Percentiles rank a stretch among this genome's conserved stretches.
These are phyloP conservation scores for Penicillium verrucosum DNA, from an alignment of 2,329 filamentous ascomycete genomes.

Conservation along the genomic window DNA sequence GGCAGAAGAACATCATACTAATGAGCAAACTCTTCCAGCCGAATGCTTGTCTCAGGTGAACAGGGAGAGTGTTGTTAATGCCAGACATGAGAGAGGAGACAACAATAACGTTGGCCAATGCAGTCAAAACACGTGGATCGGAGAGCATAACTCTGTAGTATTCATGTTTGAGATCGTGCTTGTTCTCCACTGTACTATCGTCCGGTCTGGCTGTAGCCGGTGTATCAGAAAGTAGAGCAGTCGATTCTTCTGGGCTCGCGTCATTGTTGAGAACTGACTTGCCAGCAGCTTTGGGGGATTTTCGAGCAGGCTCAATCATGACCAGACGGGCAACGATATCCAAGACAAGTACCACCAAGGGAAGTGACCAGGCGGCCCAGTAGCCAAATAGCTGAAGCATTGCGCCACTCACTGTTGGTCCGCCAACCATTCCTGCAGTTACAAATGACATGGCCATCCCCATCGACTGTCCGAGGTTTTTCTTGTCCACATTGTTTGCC, in stretches of 20 bases:
- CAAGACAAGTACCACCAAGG: constrained; percentile 25
- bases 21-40: constrained; percentile 54
- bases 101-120: constrained; percentile 44
- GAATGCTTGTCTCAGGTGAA: constrained; percentile 54
- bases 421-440: constrained; percentile 26
- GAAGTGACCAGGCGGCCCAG: constrained; percentile 31
- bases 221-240: constrained; percentile 2
- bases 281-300: not conserved
- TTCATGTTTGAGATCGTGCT: not conserved
- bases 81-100: constrained; percentile 51
- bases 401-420: constrained; percentile 29
- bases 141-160: constrained; percentile 42
- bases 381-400: constrained; percentile 31
- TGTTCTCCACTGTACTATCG: not conserved
- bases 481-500: constrained; percentile 26
- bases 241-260: not conserved
- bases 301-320: constrained; percentile 25
- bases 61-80: constrained; percentile 55
- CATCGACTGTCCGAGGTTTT: constrained; percentile 27
- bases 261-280: not conserved
- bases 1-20: constrained; percentile 55
- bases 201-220: not conserved
- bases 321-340: constrained; percentile 30
- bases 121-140: constrained; percentile 42
- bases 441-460: constrained; percentile 27